A percentile compares a stretch with the other conserved stretches of the same genome.
Evolutionary conservation across 495 filamentous ascomycete genomes (phyloP).

Genomic region (Penicillium pancosmium): DNA sequence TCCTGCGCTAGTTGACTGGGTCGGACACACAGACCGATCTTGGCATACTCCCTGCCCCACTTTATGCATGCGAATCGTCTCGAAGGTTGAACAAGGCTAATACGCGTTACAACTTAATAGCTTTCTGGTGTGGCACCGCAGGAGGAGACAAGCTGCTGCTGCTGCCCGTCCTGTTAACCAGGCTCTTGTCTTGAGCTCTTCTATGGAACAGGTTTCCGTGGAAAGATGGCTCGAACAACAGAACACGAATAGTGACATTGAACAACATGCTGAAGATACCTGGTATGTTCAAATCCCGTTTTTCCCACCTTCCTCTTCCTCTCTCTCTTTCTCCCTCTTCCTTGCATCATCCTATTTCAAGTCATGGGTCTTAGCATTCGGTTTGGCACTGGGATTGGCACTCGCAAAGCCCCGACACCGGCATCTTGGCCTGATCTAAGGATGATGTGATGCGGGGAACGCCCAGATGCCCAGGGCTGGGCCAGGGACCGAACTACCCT

Average conservation of each 20-base stretch:
- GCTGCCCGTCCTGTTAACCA: constrained; percentile 18
- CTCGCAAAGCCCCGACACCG: background rate
- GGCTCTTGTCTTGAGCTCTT: constrained; percentile 9
- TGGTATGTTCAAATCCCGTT: constrained; percentile 31
- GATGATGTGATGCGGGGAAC: constrained; percentile 37
- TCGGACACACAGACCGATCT: constrained; percentile 16
- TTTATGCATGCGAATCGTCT: constrained; percentile 23
- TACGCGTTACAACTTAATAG: constrained; percentile 18
- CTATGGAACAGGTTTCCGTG: constrained; percentile 27
- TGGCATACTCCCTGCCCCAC: constrained; percentile 15
- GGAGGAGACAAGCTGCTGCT: constrained; percentile 19
- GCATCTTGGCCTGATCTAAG: constrained; percentile 26
- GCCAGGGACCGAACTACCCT: constrained; percentile 18
- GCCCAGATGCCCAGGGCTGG: constrained; percentile 30
- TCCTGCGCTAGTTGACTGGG: constrained; percentile 6
- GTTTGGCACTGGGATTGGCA: background rate
- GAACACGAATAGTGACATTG: constrained; percentile 16
- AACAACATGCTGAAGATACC: constrained; percentile 31
- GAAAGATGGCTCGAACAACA: constrained; percentile 37
- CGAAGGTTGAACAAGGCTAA: constrained; percentile 20
- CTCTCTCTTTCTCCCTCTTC: constrained; percentile 5
- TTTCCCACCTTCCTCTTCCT: background rate
- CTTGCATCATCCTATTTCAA: background rate
- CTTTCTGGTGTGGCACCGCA: constrained; percentile 31
- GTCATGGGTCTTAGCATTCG: background rate